Percentiles rank a stretch among this genome's conserved stretches.
Conservation (phyloP, 129 eudicot species). For the Chrysanthemum seticuspe region DNA sequence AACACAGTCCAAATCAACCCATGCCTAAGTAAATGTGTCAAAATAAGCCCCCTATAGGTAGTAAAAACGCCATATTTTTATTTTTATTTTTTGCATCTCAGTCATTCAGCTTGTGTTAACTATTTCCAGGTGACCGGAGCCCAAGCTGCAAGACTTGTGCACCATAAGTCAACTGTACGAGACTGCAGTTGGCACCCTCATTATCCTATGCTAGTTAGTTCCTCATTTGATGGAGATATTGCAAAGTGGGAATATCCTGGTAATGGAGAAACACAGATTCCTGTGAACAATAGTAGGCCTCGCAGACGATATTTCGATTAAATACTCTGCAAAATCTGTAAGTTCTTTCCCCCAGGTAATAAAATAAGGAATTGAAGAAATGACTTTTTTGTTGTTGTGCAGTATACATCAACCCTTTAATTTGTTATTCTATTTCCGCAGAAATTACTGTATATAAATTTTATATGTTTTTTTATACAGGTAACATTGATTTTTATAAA, state of each 20-base stretch:
- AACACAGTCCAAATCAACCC: too few species aligned
- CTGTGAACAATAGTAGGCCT: constrained; percentile 19
- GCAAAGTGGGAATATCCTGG: constrained; percentile 85
- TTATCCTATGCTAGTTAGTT: constrained; percentile 85
- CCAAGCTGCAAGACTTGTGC: constrained; percentile 61
- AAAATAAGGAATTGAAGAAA: constrained; percentile 8
- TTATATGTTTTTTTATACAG: neutral
- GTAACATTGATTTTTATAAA: neutral
- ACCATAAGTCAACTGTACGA: constrained; percentile 79
- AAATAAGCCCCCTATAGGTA: too few species aligned
- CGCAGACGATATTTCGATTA: constrained; percentile 39
- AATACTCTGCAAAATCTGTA: neutral
- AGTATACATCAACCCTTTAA: neutral
- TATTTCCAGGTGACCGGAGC: constrained; percentile 64
- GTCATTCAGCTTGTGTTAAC: neutral
- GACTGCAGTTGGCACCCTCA: constrained; percentile 95
- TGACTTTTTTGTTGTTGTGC: constrained; percentile 23
- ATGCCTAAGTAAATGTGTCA: too few species aligned
- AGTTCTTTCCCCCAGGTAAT: neutral
- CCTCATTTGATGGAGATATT: constrained; percentile 83
- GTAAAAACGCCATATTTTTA: too few species aligned
- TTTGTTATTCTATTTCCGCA: neutral
- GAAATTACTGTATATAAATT: constrained; percentile 28
- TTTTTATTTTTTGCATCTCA: too few species aligned
- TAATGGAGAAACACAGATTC: constrained; percentile 37